Percentiles rank a stretch among this genome's conserved stretches.
These are phyloP conservation scores for Colletotrichum acutatum DNA, from an alignment of 2,329 filamentous ascomycete species.

Conservation along the genomic window DNA sequence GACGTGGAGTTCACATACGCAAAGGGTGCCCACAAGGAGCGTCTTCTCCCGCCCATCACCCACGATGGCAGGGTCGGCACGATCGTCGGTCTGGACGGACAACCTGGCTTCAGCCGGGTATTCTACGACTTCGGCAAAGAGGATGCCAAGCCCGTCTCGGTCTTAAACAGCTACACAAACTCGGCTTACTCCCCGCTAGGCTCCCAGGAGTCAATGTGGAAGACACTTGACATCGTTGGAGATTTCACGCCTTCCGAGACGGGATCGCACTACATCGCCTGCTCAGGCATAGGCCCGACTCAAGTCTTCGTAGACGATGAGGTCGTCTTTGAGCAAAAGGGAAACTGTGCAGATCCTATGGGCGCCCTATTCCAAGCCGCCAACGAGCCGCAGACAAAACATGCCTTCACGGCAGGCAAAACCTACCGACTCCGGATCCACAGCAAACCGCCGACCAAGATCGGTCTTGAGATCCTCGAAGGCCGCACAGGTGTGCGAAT, in stretches of 20 bases:
- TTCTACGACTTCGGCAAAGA: constrained; percentile 42
- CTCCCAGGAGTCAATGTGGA: constrained; percentile 36
- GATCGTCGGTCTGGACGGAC: constrained; percentile 45
- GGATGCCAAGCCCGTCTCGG: constrained; percentile 38
- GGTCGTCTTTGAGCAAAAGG: constrained; percentile 44
- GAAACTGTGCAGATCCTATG: constrained; percentile 47
- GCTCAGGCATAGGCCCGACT: constrained; percentile 44
- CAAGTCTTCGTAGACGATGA: constrained; percentile 45
- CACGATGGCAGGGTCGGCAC: constrained; percentile 38
- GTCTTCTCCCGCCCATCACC: constrained; percentile 39
- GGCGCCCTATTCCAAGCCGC: constrained; percentile 46
- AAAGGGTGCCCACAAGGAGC: constrained; percentile 36
- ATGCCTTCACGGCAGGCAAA: constrained; percentile 41
- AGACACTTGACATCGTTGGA: constrained; percentile 44
- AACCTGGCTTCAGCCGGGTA: constrained; percentile 45
- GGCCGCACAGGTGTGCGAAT: constrained; percentile 45
- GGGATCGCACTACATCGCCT: constrained; percentile 46
- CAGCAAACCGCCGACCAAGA: constrained; percentile 43
- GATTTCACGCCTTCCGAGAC: constrained; percentile 45
- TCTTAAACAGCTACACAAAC: constrained; percentile 39
- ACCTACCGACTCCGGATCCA: constrained; percentile 45
- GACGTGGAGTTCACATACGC: constrained; percentile 57
- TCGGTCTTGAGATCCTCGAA: constrained; percentile 46
- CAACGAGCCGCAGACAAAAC: constrained; percentile 44
- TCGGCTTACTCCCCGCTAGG: constrained; percentile 41